Evolutionary conservation across 169 alveolate species (phyloP).

Genomic region (Cryptosporidium parvum): DNA sequence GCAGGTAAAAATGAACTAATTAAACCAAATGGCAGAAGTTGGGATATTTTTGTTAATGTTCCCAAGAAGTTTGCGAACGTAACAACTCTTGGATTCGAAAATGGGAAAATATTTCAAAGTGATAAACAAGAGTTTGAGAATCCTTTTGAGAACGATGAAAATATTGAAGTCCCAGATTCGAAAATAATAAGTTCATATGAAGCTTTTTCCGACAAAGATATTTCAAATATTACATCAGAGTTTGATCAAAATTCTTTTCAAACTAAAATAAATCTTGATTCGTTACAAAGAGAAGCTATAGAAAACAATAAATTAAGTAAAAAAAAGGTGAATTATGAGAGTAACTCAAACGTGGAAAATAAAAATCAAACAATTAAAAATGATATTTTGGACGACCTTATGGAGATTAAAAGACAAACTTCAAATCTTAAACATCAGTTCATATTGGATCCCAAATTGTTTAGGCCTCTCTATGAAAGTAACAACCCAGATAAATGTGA

Average conservation of each 20-base stretch:
- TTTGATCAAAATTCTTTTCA: not conserved
- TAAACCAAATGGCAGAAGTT: conserved; percentile 70
- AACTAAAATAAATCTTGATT: not conserved
- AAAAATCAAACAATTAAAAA: not conserved
- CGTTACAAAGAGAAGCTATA: not conserved
- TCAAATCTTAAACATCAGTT: conserved; percentile 10
- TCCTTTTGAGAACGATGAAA: not conserved
- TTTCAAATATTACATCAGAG: not conserved
- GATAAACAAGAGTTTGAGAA: not conserved
- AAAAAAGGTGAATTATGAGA: not conserved
- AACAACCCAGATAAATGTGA: not conserved
- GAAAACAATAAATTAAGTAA: not conserved
- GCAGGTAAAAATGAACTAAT: conserved; percentile 57
- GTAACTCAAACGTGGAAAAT: not conserved
- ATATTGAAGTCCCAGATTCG: not conserved
- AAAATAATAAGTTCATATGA: not conserved
- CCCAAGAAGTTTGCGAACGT: not conserved
- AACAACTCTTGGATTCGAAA: conserved; percentile 22
- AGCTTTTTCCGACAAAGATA: not conserved
- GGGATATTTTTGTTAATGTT: conserved; percentile 57
- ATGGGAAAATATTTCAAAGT: not conserved
- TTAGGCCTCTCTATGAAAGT: conserved; percentile 21
- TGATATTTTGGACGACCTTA: conserved; percentile 16
- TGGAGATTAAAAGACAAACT: conserved; percentile 22
- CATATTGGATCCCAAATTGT: not conserved